A percentile compares a stretch with the other conserved stretches of the same genome.
Evolutionary conservation across 2,329 filamentous ascomycete genomes (phyloP).

Genomic region (Botryotinia globosa): DNA sequence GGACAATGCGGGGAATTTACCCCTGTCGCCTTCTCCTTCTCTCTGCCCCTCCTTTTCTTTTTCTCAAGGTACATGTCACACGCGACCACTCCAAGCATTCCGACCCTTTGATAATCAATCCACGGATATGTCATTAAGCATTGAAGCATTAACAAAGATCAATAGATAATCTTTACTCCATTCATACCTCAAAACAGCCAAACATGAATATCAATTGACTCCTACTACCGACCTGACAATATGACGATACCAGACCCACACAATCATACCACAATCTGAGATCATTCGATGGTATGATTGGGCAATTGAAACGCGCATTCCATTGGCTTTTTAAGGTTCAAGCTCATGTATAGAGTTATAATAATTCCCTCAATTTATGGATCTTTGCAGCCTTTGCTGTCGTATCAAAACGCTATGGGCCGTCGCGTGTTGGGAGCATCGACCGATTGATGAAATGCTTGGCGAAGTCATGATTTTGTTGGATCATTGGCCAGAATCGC

Average conservation of each 20-base stretch:
- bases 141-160: background rate
- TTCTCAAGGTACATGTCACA: background rate
- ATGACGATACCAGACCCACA: background rate
- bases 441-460: background rate
- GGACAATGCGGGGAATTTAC: slow-evolving; percentile 7
- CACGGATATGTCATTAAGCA: background rate
- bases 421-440: background rate
- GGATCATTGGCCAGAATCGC: background rate
- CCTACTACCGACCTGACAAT: background rate
- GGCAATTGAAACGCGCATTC: background rate
- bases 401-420: background rate
- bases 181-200: background rate
- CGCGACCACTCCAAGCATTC: background rate
- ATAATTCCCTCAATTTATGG: slow-evolving; percentile 12
- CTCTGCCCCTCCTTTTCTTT: background rate
- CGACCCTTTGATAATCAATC: background rate
- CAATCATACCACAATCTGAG: background rate
- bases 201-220: background rate
- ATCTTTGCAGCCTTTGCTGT: background rate
- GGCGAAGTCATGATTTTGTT: background rate
- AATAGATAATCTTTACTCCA: background rate
- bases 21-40: background rate
- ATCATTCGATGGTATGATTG: slow-evolving; percentile 7
- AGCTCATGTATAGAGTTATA: background rate
- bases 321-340: background rate